These are phyloP conservation scores for Thielaviopsis populi DNA, from an alignment of 2,329 filamentous ascomycete genomes.

Conservation along the genomic window DNA sequence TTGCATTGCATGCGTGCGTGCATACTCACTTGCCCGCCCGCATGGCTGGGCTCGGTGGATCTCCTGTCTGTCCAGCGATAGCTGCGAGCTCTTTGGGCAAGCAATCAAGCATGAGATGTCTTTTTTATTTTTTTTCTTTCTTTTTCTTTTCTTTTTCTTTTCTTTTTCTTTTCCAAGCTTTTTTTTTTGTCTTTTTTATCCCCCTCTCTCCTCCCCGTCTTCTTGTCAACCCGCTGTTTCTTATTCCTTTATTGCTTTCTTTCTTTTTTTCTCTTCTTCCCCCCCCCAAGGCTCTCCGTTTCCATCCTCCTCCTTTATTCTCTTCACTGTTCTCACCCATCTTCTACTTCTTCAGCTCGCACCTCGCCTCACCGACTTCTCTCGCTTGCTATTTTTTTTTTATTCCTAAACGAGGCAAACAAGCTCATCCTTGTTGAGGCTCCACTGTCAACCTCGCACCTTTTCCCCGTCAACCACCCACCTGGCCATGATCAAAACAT, in stretches of 20 bases:
- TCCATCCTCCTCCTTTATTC: neutral
- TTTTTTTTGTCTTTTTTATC: neutral
- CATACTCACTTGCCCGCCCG: neutral
- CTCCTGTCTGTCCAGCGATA: neutral
- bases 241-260: too few relatives aligned
- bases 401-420: neutral
- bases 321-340: neutral
- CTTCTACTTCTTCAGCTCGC: too few relatives aligned
- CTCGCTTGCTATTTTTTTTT: neutral
- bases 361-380: neutral
- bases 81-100: neutral
- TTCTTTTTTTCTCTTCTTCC: too few relatives aligned
- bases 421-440: neutral
- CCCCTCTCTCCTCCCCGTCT: too few relatives aligned
- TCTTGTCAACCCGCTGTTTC: neutral
- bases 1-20: neutral
- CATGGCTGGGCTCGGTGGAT: neutral
- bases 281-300: neutral
- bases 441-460: neutral
- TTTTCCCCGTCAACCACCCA: neutral
- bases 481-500: neutral
- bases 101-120: too few relatives aligned
- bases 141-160: too few relatives aligned
- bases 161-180: neutral
- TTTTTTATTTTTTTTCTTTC: too few relatives aligned